Base-by-base conservation (phyloP, 2,329 filamentous ascomycete genomes). In the Metarhizium humberi region DNA sequence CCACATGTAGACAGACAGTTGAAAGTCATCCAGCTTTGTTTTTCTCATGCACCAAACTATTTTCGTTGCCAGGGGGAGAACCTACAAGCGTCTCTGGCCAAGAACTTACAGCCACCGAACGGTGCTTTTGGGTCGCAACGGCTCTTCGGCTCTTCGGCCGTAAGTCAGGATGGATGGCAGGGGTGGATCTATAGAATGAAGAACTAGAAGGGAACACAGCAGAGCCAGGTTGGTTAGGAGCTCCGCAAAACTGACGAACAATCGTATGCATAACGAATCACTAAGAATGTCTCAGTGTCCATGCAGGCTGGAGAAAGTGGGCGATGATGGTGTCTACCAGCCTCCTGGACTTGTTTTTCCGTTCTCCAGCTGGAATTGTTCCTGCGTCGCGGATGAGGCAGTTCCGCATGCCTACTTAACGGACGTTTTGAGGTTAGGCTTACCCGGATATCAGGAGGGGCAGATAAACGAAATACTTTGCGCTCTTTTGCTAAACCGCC, bases 271-370 rank as follows among this genome's bases (percentile, higher is more conserved):
- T 55, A 46, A 51, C 56, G 50, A 50, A 48, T 55, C 30, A 46
- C 30, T 45, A 49, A 40, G 48, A 50, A 25, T 52, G 53, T 57
- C 53, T 55, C 48, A 51, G 49, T n/a, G 49, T 34, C 50, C 56
- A 57, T 55, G 56, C 53, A 51, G 43, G 47, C 50, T 3, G n/a
- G 6, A 45, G 42, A 45, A 45, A 45, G 42, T 45, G 42, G 16
- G n/a, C 2, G 42, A 13, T 8, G 42, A 14, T 18, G 42, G 13
- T 11, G 32, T 11, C 5, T 52, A 30, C 55, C 51, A 51, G 32
- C 38, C 46, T 43, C 47, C 20, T 49, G 34, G 25, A 42, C 34
- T 29, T 25, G 34, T 11, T 45, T 34, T 11, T 34, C 32, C 32
- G 2, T 34, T 11, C 1, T 1, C 32, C 32, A 7, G 7, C 10